Evolutionary conservation across 1,284 basidiomycete genomes (phyloP), one percentile per base, ranked within the genome.

Genomic region (Trichosporon faecale): DNA sequence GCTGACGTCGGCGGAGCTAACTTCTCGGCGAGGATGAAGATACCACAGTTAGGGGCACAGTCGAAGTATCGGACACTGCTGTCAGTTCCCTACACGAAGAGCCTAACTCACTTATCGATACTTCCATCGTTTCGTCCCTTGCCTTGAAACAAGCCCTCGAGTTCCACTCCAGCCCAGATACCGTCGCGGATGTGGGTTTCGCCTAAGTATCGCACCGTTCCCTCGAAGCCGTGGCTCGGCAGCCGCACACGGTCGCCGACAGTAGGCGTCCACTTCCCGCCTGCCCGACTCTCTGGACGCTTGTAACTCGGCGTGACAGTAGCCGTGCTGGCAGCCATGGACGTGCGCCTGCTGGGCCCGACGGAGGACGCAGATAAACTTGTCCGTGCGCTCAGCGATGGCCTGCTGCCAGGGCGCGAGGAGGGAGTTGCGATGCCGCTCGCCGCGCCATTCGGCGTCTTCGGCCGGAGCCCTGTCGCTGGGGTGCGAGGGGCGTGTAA

Each of bases 41-140:
- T 92, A 44, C 96, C 96, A 76, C 93, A 95, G 67, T 89, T 88
- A 0, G 90, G 89, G 29, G 91, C 88, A 81, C 95, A 98, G 0
- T 86, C 80, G 79, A 99, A 99, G 83, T 99, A 98, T 78, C 88
- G 89, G 61, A 89, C 89, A 55, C 94, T 87, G 77, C 14, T n/a
- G 70, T 73, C 55, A 72, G 68, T 23, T 27, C 1, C 35, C n/a
- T 7, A 6, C 27, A 31, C 27, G 31, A 2, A 29, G 2, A 29
- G 3, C 8, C 12, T 33, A 12, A 80, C 93, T 86, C 79, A 96
- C 94, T 92, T 93, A 74, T 87, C 88, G 2, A 97, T 94, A 60
- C 89, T 89, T 23, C 96, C 96, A 78, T 98, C 89, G 78, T 99
- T 99, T 85, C 98, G 98, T 1, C 96, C 96, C 80, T 92, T 92